Base-by-base conservation (phyloP, 2,329 filamentous ascomycete species). In the Trichoderma aggressivum region DNA sequence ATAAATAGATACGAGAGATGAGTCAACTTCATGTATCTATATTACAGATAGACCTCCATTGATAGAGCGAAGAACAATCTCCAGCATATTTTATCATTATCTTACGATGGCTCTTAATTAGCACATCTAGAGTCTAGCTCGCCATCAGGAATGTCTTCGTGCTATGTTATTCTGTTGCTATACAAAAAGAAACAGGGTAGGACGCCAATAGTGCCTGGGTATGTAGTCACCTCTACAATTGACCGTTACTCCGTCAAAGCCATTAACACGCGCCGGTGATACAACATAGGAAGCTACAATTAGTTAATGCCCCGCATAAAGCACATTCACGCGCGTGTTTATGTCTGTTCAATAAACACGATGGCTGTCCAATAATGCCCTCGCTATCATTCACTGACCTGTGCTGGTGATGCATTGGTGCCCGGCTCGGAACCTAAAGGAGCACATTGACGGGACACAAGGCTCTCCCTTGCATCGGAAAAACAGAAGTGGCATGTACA, bases 381-480 rank as follows among this genome's bases (percentile, higher is more conserved):
- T 14, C 21, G 11, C 47, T 5, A 53, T 7, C 4, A 24, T 24
- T 53, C 21, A 53, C 47, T 3, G 1, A 12, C 12, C 3, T 24
- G 21, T 14, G 21, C 11, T 24, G 47, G 11, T 24, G 47, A 53
- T 6, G 47, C 47, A 53, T 12, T 50, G 47, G 5, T 21, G n/a
- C 47, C 21, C 21, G 0, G 47, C 47, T 53, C 5, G 21, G 10
- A 21, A 24, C 63, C 63, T 12, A 58, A 24, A 10, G 24, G 3
- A 28, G 3, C 8, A 14, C 50, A 30, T 58, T 10, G 5, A 39
- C 28, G 53, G 21, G 39, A 24, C 63, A 32, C 32, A 4, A 58
- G 16, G 24, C 24, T 30, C 50, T 56, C 34, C 63, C 63, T 66
- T 58, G 50, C 63, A 66, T 58, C 63, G 63, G 53, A 66, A 58